These are phyloP conservation scores for Candida ipomoeae DNA, from an alignment of 805 yeast species.

Conservation along the genomic window DNA sequence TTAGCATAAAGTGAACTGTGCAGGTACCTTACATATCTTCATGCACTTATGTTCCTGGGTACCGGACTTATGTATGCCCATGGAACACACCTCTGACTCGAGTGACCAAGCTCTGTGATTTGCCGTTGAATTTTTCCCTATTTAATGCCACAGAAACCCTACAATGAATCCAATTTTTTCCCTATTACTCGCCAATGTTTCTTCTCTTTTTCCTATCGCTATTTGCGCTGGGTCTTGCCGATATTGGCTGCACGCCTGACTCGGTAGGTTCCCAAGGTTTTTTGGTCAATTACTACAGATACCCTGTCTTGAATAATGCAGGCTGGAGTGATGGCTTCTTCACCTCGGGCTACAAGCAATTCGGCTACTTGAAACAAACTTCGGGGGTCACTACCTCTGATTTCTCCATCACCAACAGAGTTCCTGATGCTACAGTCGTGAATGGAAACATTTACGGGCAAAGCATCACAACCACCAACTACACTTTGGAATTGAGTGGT, in stretches of 20 bases:
- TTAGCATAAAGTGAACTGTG: neutral
- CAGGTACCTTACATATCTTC: neutral
- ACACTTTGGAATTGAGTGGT: conserved; percentile 9
- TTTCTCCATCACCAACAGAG: neutral
- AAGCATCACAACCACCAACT: conserved; percentile 4
- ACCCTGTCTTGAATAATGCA: neutral
- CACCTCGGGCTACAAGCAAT: conserved; percentile 1
- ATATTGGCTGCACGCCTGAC: neutral
- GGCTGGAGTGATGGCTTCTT: conserved; percentile 5
- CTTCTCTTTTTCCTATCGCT: neutral
- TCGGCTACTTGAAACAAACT: neutral
- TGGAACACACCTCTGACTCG: neutral
- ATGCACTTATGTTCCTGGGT: neutral
- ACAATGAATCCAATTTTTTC: neutral
- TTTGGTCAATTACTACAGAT: conserved; percentile 6
- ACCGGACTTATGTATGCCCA: neutral
- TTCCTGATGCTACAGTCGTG: neutral
- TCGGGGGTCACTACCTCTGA: neutral
- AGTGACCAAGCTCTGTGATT: neutral
- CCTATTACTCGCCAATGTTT: neutral
- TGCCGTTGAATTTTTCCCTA: neutral
- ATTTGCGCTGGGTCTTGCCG: neutral
- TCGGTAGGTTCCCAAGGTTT: conserved; percentile 6
- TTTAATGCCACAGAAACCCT: neutral
- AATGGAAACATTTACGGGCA: conserved; percentile 1